Evolutionary conservation across 1,139 yeast genomes (phyloP).

Genomic region (Diutina mesorugosa): DNA sequence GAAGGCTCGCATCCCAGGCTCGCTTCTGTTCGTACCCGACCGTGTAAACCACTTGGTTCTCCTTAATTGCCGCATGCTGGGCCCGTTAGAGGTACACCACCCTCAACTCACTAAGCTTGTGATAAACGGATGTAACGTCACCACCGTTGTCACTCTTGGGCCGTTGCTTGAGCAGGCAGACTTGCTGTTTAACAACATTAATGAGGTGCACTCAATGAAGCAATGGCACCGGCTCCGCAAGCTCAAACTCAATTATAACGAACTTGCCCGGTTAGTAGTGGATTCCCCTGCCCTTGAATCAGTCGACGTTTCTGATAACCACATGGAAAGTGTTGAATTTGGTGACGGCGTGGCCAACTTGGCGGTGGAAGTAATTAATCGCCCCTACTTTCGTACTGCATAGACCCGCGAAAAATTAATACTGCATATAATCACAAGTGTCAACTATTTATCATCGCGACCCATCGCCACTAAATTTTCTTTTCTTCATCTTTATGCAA

Average conservation of each 20-base stretch:
- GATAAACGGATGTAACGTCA: background rate
- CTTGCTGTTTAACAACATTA: background rate
- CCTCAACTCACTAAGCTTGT: background rate
- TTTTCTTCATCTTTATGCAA: constrained; percentile 87
- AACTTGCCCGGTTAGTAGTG: background rate
- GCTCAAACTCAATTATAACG: background rate
- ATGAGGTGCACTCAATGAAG: background rate
- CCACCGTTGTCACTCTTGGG: background rate
- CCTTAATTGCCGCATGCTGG: background rate
- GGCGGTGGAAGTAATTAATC: background rate
- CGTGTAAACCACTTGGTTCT: background rate
- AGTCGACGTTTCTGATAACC: background rate
- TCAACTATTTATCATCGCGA: background rate
- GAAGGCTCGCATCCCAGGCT: background rate
- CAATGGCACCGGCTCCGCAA: background rate
- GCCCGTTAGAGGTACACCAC: background rate
- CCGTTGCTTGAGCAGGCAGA: background rate
- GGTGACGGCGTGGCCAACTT: background rate
- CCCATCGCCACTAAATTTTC: background rate
- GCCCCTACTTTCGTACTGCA: background rate
- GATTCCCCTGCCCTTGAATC: background rate
- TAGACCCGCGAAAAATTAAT: background rate
- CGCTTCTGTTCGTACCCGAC: background rate
- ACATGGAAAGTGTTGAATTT: background rate
- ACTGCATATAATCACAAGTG: background rate